Evolutionary conservation across 2,329 filamentous ascomycete species (phyloP), one percentile per base, ranked within the genome.

Genomic region (Aspergillus sp.): DNA sequence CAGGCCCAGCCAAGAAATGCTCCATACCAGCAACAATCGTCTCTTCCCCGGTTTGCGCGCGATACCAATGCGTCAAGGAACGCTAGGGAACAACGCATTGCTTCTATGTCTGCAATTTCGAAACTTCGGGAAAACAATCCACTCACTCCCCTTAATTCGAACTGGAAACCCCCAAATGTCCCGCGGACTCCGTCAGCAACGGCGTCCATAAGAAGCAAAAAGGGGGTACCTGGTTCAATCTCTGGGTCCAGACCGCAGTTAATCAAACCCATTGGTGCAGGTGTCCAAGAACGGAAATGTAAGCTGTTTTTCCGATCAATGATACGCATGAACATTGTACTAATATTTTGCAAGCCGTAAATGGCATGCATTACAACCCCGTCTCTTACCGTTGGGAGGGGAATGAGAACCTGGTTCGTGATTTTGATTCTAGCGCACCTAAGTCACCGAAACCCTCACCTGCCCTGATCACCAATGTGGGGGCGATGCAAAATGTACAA

Each of bases 321-420:
- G 9, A 47, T 45, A 40, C 47, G 24, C 48, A 51, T 24, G 57
- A 51, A 61, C 47, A 48, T 24, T 8, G 20, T 33, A 49, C 59
- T 64, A 46, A 61, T 51, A 20, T 60, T 57, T 54, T 42, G 5
- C 33, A 41, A 93, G 91, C 88, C 69, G 84, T 96, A 60, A 95
- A 96, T 74, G 95, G 93, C 63, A 99, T 99, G 95, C 88, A 86
- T 54, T 99, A 96, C 73, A 98, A 99, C 69, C 91, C 95, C 6
- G 80, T 83, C 27, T 89, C 90, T 8, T 95, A 88, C 69, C 84
- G 87, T 50, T 99, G 95, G 95, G 95, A 99, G 80, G 95, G 95
- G 52, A 99, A 99, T 68, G 95, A 99, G 72, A 93, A 91, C 66
- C 89, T 34, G 79, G 96, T 53, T 83, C 84, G 62, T 5, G 85